These are phyloP conservation scores for carrot (Daucus carota) DNA, from an alignment of 129 eudicot genomes.

Conservation along the genomic window DNA sequence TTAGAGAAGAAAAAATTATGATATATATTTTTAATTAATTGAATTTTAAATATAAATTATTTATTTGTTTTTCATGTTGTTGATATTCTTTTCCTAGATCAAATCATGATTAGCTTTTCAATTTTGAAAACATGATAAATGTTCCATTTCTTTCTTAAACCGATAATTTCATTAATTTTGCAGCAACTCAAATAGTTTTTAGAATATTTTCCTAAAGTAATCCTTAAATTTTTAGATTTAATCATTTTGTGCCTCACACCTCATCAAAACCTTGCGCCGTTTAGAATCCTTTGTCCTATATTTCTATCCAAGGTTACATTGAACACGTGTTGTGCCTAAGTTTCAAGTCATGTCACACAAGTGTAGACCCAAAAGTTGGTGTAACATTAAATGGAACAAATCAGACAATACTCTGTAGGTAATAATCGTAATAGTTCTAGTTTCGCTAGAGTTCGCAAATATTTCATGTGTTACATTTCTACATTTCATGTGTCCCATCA, in stretches of 20 bases:
- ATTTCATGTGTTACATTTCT: not conserved
- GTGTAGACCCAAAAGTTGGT: not conserved
- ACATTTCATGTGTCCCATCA: not conserved
- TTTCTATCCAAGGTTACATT: not conserved
- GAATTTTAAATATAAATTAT: too few species aligned
- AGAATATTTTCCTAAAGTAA: too few species aligned
- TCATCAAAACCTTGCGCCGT: not conserved
- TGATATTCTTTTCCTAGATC: too few species aligned
- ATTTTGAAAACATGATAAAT: too few species aligned
- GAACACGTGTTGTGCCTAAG: not conserved
- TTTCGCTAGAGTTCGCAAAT: not conserved
- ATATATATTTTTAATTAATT: too few species aligned
- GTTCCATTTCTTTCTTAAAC: not conserved
- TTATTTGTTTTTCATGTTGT: too few species aligned
- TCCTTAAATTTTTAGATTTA: too few species aligned
- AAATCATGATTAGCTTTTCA: too few species aligned
- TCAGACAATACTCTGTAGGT: not conserved
- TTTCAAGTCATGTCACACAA: not conserved
- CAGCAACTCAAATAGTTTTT: not conserved
- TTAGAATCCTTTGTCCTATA: not conserved
- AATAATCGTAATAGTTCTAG: not conserved
- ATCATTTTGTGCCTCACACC: not conserved
- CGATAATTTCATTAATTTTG: not conserved
- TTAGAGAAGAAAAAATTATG: too few species aligned
- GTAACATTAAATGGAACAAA: not conserved